Evolutionary conservation across 257 asterid species (phyloP), one percentile per base, ranked within the genome.

Genomic region (Penstemon barbatus): DNA sequence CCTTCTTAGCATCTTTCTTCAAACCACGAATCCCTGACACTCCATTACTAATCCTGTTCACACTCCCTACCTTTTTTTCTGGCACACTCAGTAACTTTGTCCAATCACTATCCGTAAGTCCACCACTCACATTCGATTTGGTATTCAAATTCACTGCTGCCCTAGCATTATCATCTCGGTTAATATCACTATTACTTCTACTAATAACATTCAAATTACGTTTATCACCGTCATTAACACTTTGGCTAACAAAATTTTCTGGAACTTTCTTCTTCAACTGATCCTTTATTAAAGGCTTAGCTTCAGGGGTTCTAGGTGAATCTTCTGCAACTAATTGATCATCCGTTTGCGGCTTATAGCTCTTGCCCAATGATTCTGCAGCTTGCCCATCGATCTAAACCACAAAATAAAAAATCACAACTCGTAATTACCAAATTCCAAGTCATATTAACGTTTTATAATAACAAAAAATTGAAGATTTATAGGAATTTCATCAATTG

Each of bases 321-420:
- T 71, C 71, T 42, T 78, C 86, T 11, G 57, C 54, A 73, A 72
- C 86, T 73, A 84, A 70, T 65, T 73, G 81, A 55, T 79, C 91
- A 57, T 77, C 91, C 44, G 81, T 72, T 72, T 84, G 81, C 12
- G 75, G 72, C 61, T 81, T 83, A 57, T 94, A 97, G 72, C 78
- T 81, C 82, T 94, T 91, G 41, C 89, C 73, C 11, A 94, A 95
- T 10, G 97, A 89, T 33, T 82, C 97, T 42, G 99, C 99, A 65
- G 99, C 99, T 89, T 94, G 97, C 77, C 87, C 95, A 77, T 94
- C 99, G 61, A 94, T 91, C 99, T 94, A 80, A 74, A 76, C 69
- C 75, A 49, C 63, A 75, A 74, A 52, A 37, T 57, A 43, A 42
- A 40, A 61, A 63, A 45, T 39, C 61, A 70, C 43, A 66, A 41